Percentiles rank a stretch among this genome's conserved stretches.
Conservation (phyloP, 768 basidiomycete genomes). For the Trametes coccinea region DNA sequence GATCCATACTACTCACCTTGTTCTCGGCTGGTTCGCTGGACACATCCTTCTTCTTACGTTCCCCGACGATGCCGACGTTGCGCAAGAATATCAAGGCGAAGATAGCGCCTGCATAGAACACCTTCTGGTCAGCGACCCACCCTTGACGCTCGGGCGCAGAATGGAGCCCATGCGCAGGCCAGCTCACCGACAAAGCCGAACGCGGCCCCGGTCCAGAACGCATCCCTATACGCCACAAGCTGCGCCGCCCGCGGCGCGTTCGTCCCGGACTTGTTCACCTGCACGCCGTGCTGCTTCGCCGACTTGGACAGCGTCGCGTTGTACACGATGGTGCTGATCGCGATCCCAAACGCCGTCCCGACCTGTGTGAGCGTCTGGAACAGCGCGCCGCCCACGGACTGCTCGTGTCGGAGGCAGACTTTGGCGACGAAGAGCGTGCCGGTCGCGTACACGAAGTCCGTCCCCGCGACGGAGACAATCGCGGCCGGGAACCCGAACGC, state of each 20-base stretch:
- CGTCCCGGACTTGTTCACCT: constrained; percentile 28
- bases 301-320: constrained; percentile 45
- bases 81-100: constrained; percentile 41
- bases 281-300: constrained; percentile 35
- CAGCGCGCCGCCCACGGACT: constrained; percentile 73
- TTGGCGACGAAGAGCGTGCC: constrained; percentile 78
- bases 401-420: constrained; percentile 64
- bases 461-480: constrained; percentile 67
- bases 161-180: background rate
- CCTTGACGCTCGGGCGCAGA: background rate
- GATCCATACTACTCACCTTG: background rate
- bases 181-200: constrained; percentile 59
- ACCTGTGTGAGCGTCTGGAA: constrained; percentile 81
- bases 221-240: constrained; percentile 59
- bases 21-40: background rate
- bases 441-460: constrained; percentile 72
- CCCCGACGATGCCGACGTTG: constrained; percentile 44
- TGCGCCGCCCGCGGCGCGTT: constrained; percentile 40
- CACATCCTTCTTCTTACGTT: constrained; percentile 12
- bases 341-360: constrained; percentile 69
- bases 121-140: background rate
- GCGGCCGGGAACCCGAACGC: constrained; percentile 74
- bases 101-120: constrained; percentile 23
- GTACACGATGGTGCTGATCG: constrained; percentile 71
- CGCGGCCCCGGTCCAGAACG: constrained; percentile 64